Evolutionary conservation across 768 basidiomycete genomes (phyloP), one percentile per base, ranked within the genome.

Genomic region (Austroboletus eburneus): DNA sequence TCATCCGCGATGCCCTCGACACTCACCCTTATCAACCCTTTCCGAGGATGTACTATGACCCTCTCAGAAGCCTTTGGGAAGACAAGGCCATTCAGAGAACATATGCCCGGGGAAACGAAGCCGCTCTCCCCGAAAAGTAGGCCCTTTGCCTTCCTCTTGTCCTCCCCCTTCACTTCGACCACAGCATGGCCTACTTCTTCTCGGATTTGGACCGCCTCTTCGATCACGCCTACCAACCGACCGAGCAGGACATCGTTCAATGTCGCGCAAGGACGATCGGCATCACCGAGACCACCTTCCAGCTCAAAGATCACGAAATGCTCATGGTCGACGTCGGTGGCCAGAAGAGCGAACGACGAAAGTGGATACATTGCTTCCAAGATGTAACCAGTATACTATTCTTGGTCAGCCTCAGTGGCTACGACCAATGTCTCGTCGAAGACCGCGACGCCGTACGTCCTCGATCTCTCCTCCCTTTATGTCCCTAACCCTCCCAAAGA

Each of bases 331-430:
- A 96, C 59, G 93, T 88, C 29, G 87, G 87, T 23, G 93, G 93
- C 6, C 93, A 96, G 72, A 91, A 94, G 75, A 90, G 85, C 64
- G 92, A 93, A 64, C 71, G 92, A 50, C 75, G 90, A 66, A 94
- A 93, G 65, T 93, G 91, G 91, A 92, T 92, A 57, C 91, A 92
- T 59, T 91, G 88, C 63, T 94, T 93, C 72, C 90, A 93, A 69
- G 89, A 94, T 59, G 92, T 95, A 43, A 94, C 91, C 4, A 87
- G 87, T 52, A 94, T 97, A 43, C 68, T 96, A 42, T 97, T 97
- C 70, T 64, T 95, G 55, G 91, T 92, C 56, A 89, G 88, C 57
- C 68, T 96, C 57, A 91, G 87, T 57, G 93, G 93, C 45, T 97
- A 93, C 64, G 92, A 96, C 63, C 89, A 94, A 61, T 93, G 91